These are phyloP conservation scores for Eucalyptus leucophloia DNA, from an alignment of 345 rosid genomes.

Conservation along the genomic window DNA sequence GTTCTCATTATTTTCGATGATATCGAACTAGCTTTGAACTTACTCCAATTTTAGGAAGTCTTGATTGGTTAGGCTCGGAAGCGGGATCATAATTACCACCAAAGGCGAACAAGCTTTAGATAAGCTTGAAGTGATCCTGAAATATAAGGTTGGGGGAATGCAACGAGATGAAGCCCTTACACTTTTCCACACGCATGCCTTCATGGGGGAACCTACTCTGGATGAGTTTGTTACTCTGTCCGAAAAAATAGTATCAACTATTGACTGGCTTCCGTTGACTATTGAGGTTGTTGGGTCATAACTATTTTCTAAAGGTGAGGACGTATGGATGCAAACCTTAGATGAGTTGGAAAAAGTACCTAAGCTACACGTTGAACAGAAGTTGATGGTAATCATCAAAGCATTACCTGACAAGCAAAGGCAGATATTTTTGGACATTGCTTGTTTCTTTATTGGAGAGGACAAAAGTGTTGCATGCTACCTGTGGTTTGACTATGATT, in stretches of 20 bases:
- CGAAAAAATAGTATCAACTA: not conserved
- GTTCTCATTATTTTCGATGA: not conserved
- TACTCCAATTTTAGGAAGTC: fast-evolving
- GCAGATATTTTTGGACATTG: not conserved
- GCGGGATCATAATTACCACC: not conserved
- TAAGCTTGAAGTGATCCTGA: not conserved
- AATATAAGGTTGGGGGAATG: not conserved
- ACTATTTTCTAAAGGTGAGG: not conserved
- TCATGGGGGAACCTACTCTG: not conserved
- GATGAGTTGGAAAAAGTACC: not conserved
- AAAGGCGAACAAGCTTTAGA: not conserved
- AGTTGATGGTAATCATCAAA: not conserved
- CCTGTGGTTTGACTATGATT: not conserved
- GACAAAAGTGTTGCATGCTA: not conserved
- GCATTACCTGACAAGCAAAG: not conserved
- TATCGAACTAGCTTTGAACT: fast-evolving
- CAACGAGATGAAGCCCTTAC: not conserved
- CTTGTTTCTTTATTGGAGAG: not conserved
- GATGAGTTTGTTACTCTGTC: not conserved
- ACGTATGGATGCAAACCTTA: not conserved
- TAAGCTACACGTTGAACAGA: not conserved
- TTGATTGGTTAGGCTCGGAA: not conserved
- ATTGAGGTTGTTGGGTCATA: not conserved
- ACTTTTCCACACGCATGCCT: not conserved
- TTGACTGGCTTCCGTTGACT: not conserved